Conservation (phyloP, 2,329 filamentous ascomycete species). For the Xylaria sp. region DNA sequence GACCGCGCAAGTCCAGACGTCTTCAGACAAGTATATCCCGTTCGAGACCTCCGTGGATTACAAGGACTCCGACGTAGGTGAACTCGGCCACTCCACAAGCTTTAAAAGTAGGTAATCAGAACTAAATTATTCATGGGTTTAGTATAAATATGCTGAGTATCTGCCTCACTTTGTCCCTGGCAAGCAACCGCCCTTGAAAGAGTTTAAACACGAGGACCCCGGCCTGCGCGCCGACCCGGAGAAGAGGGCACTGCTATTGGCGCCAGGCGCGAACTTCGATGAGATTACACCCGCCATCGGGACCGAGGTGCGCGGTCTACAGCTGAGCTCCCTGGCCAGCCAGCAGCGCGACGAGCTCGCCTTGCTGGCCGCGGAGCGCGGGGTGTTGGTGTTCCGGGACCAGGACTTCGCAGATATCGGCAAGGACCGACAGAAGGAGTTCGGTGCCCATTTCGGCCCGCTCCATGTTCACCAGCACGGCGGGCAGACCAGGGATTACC, state of each 20-base stretch:
- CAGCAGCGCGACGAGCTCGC: slow-evolving; percentile 35
- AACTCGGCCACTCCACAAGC: background rate
- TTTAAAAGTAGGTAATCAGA: background rate
- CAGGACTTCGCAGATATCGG: slow-evolving; percentile 25
- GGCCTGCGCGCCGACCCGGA: slow-evolving; percentile 12
- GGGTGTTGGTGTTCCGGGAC: slow-evolving; percentile 28
- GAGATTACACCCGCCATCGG: slow-evolving; percentile 19
- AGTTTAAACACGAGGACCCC: slow-evolving; percentile 10
- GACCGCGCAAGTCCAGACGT: background rate
- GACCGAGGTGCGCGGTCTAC: slow-evolving; percentile 29
- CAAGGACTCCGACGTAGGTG: slow-evolving; percentile 5
- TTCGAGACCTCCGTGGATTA: slow-evolving; percentile 15
- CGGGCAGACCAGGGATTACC: slow-evolving; percentile 10
- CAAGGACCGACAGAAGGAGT: slow-evolving; percentile 25
- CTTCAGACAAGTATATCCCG: background rate
- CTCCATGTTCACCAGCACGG: slow-evolving; percentile 19
- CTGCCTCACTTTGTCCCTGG: slow-evolving; percentile 13
- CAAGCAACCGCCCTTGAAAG: slow-evolving; percentile 10
- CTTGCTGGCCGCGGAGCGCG: slow-evolving; percentile 36
- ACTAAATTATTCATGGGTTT: background rate
- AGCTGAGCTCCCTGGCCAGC: slow-evolving; percentile 21
- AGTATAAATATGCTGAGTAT: slow-evolving; percentile 11
- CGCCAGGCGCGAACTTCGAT: slow-evolving; percentile 9
- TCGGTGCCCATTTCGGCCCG: slow-evolving; percentile 25
- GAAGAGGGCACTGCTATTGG: slow-evolving; percentile 12